phyloP scores from a whole-genome alignment of 2,329 filamentous ascomycete species.

The Alternaria longipes region DNA sequence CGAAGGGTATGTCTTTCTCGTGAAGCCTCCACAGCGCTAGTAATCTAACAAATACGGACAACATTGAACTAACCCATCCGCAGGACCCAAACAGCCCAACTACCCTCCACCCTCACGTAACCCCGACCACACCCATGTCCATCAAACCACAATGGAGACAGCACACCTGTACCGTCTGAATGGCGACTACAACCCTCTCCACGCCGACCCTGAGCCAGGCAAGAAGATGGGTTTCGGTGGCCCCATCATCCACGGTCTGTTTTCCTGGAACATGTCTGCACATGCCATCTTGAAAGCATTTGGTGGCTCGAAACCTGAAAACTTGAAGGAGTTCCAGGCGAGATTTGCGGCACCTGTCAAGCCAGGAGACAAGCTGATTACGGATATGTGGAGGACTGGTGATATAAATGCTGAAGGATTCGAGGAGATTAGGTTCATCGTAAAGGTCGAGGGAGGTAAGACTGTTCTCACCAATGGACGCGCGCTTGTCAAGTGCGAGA shows the following conservation, averaged over 20 bases:
- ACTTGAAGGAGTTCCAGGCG: slow-evolving; percentile 88
- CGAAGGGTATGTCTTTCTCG: slow-evolving; percentile 70
- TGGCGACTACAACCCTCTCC: slow-evolving; percentile 93
- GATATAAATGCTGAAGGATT: slow-evolving; percentile 68
- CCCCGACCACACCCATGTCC: slow-evolving; percentile 74
- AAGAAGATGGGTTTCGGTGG: slow-evolving; percentile 91
- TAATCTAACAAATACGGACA: background rate
- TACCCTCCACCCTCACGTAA: slow-evolving; percentile 78
- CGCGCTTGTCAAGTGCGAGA: slow-evolving; percentile 75
- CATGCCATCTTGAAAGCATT: slow-evolving; percentile 77
- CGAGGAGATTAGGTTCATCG: slow-evolving; percentile 85
- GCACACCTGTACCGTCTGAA: slow-evolving; percentile 73
- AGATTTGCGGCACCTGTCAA: slow-evolving; percentile 86
- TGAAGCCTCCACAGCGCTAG: background rate
- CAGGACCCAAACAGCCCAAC: slow-evolving; percentile 74
- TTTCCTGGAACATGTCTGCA: slow-evolving; percentile 82
- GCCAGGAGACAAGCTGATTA: slow-evolving; percentile 82
- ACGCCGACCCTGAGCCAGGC: slow-evolving; percentile 85
- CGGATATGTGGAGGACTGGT: slow-evolving; percentile 82
- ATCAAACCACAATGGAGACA: slow-evolving; percentile 76
- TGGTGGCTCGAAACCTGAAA: slow-evolving; percentile 79
- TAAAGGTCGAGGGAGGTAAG: slow-evolving; percentile 81
- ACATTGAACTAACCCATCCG: background rate
- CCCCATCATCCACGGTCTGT: slow-evolving; percentile 87
- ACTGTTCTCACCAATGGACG: slow-evolving; percentile 87